Evolutionary conservation across 2,329 filamentous ascomycete species (phyloP).

Genomic region (Cladosporium sp.): DNA sequence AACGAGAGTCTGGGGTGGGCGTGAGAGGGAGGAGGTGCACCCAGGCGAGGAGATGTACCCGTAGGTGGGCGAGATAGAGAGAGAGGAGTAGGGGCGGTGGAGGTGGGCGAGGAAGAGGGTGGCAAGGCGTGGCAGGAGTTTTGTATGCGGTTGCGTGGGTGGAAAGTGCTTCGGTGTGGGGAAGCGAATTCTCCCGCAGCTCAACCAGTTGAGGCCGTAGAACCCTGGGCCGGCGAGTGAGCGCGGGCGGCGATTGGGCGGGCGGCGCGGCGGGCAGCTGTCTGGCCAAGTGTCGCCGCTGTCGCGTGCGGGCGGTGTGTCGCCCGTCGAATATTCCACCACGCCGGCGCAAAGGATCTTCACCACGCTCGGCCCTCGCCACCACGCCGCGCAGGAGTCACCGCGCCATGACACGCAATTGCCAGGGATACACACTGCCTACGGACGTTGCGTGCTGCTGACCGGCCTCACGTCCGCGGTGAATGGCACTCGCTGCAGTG

Average conservation of each 20-base stretch:
- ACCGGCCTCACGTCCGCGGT: too few relatives aligned
- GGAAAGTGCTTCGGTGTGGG: background rate
- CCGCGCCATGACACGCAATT: background rate
- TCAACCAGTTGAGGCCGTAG: conserved; percentile 8
- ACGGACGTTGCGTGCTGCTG: too few relatives aligned
- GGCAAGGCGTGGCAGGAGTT: conserved; percentile 4
- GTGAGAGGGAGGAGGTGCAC: conserved; percentile 7
- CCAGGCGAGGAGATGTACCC: background rate
- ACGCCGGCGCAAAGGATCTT: conserved; percentile 9
- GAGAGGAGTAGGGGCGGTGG: background rate
- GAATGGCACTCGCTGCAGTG: too few relatives aligned
- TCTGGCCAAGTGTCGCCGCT: conserved; percentile 4
- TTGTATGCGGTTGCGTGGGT: background rate
- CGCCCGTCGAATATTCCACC: background rate
- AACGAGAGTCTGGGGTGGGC: conserved; percentile 11
- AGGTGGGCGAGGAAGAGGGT: conserved; percentile 4
- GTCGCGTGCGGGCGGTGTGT: conserved; percentile 7
- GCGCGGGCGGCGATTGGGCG: conserved; percentile 1
- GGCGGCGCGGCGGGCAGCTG: background rate
- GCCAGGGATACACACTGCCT: background rate
- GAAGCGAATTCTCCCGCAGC: conserved; percentile 5
- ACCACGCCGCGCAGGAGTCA: background rate
- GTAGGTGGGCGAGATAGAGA: background rate
- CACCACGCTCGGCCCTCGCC: background rate
- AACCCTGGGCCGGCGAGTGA: background rate